Conservation (phyloP, 768 basidiomycete genomes). For the Pulveroboletus sp. region DNA sequence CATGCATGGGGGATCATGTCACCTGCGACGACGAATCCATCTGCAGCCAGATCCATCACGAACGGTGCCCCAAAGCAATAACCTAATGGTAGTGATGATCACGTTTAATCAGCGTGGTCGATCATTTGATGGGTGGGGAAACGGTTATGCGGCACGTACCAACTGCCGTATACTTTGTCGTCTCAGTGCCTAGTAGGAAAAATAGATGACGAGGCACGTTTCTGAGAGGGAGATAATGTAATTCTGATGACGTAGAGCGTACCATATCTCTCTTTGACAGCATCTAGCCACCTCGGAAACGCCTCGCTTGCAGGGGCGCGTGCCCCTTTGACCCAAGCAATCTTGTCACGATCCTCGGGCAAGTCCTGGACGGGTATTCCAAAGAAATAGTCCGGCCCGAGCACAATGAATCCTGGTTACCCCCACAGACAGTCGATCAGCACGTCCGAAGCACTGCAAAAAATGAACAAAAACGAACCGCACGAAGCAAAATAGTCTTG, state of each 20-base stretch:
- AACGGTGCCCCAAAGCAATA: conserved; percentile 56
- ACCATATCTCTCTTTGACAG: conserved; percentile 48
- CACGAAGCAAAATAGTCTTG: conserved; percentile 58
- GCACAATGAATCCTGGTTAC: conserved; percentile 46
- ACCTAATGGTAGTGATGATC: conserved; percentile 27
- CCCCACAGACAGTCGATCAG: not conserved
- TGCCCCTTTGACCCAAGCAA: conserved; percentile 35
- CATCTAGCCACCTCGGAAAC: conserved; percentile 47
- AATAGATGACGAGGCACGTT: no score
- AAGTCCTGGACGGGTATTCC: conserved; percentile 41
- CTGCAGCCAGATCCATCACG: conserved; percentile 40
- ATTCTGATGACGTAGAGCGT: not conserved
- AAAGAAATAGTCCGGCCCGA: conserved; percentile 59
- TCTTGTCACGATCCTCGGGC: conserved; percentile 27
- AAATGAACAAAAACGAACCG: conserved; percentile 34
- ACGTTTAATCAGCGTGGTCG: not conserved
- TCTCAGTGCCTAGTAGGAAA: conserved; percentile 21
- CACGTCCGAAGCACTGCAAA: not conserved
- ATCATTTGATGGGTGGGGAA: no score
- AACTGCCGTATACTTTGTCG: conserved; percentile 39
- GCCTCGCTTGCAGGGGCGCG: conserved; percentile 32
- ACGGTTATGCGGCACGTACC: conserved; percentile 27
- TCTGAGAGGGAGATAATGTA: not conserved
- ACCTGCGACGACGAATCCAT: conserved; percentile 44
- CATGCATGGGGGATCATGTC: not conserved